phyloP scores from a whole-genome alignment of 257 asterid species.

The Ophiorrhiza pumila region DNA sequence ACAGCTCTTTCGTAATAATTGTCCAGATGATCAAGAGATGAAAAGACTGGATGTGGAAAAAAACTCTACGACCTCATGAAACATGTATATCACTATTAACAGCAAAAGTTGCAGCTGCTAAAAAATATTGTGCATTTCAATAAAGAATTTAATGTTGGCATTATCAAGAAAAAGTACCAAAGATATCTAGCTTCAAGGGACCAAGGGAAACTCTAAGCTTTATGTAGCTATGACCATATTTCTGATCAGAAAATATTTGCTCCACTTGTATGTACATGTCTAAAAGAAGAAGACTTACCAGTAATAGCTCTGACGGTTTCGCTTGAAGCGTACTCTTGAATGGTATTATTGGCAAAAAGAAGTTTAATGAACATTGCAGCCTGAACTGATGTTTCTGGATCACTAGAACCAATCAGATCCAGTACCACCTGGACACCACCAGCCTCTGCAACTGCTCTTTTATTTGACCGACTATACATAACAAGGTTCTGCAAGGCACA shows the following conservation, averaged over 20 bases:
- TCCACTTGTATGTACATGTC: constrained; percentile 1
- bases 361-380: constrained; percentile 98
- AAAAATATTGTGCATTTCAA: not conserved
- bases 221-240: not conserved
- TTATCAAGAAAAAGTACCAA: constrained; percentile 4
- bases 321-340: constrained; percentile 98
- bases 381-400: constrained; percentile 90
- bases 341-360: constrained; percentile 87
- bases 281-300: constrained; percentile 47
- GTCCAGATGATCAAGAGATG: not conserved
- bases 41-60: not conserved
- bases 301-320: constrained; percentile 98
- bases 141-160: not conserved
- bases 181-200: constrained; percentile 6
- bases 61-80: not conserved
- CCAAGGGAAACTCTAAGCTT: constrained; percentile 5
- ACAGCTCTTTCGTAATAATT: not conserved
- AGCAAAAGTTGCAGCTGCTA: not conserved
- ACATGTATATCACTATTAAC: not conserved
- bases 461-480: constrained; percentile 90
- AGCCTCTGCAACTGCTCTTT: constrained; percentile 99
- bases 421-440: constrained; percentile 99
- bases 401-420: constrained; percentile 89
- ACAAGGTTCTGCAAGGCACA: constrained; percentile 96
- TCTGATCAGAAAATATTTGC: not conserved